Percentiles rank a stretch among this genome's conserved stretches.
These are phyloP conservation scores for Claviceps monticola DNA, from an alignment of 2,329 filamentous ascomycete species.

Conservation along the genomic window DNA sequence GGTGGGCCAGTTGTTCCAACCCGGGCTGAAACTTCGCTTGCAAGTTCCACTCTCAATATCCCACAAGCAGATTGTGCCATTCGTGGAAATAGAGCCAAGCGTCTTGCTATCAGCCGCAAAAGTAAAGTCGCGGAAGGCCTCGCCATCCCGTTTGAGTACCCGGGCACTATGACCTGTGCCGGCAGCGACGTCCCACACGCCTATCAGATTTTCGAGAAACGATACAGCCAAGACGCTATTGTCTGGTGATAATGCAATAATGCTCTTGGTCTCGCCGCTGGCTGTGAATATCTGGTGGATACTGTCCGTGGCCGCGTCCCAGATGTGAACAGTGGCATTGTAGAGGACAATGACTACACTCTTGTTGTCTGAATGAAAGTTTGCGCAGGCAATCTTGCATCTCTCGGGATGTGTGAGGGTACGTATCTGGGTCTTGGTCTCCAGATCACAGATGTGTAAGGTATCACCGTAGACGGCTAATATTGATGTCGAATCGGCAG, in stretches of 20 bases:
- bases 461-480: slow-evolving; percentile 6
- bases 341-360: slow-evolving; percentile 5
- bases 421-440: slow-evolving; percentile 2
- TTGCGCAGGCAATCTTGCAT: slow-evolving; percentile 6
- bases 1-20: slow-evolving; percentile 8
- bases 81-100: slow-evolving; percentile 6
- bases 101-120: slow-evolving; percentile 6
- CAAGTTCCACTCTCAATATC: slow-evolving; percentile 6
- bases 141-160: slow-evolving; percentile 5
- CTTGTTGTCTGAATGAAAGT: slow-evolving; percentile 6
- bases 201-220: slow-evolving; percentile 7
- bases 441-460: slow-evolving; percentile 5
- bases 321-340: slow-evolving; percentile 6
- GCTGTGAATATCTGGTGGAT: slow-evolving; percentile 5
- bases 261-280: slow-evolving; percentile 7
- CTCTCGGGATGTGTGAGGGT: slow-evolving; percentile 3
- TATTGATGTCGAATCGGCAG: slow-evolving; percentile 5
- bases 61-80: slow-evolving; percentile 7
- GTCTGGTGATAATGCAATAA: slow-evolving; percentile 6
- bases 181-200: slow-evolving; percentile 6
- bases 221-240: slow-evolving; percentile 7
- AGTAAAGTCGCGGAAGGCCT: slow-evolving; percentile 6
- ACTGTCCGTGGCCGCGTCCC: slow-evolving; percentile 3
- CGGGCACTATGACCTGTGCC: slow-evolving; percentile 6
- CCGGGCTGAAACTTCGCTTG: slow-evolving; percentile 6